Evolutionary conservation across 2,329 filamentous ascomycete species (phyloP).

Genomic region (Neofusicoccum sp.): DNA sequence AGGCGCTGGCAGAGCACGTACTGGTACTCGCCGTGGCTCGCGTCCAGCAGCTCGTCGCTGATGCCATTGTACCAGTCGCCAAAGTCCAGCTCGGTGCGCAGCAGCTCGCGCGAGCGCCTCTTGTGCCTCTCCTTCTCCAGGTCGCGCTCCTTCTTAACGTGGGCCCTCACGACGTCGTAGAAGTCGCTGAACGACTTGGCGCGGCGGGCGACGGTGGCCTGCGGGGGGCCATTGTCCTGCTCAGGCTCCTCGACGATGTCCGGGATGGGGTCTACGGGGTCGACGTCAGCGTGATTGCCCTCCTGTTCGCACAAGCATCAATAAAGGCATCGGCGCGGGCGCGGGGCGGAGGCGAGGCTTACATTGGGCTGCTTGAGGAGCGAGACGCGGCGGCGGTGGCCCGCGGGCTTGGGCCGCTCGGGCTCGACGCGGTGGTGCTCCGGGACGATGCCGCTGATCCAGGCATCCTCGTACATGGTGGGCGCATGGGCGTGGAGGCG

Average conservation of each 20-base stretch:
- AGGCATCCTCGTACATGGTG: constrained; percentile 77
- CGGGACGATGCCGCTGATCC: constrained; percentile 72
- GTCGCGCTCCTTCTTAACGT: constrained; percentile 53
- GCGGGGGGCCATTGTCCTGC: constrained; percentile 59
- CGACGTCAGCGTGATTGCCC: constrained; percentile 53
- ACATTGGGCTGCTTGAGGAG: constrained; percentile 58
- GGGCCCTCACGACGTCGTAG: constrained; percentile 61
- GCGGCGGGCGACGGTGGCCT: constrained; percentile 63
- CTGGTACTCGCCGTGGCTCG: constrained; percentile 83
- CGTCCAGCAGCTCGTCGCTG: constrained; percentile 69
- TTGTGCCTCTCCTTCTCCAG: constrained; percentile 42
- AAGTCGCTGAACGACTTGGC: constrained; percentile 79
- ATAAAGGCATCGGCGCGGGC: constrained; percentile 42
- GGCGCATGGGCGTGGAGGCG: constrained; percentile 22
- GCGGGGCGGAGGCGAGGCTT: constrained; percentile 37
- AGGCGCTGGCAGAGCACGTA: constrained; percentile 44
- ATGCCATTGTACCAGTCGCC: constrained; percentile 58
- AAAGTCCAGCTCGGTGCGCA: constrained; percentile 61
- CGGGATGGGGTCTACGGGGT: constrained; percentile 56
- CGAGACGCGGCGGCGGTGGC: constrained; percentile 65
- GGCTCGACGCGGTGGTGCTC: constrained; percentile 48
- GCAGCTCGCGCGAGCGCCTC: constrained; percentile 39
- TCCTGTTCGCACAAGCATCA: constrained; percentile 50
- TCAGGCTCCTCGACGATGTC: constrained; percentile 59
- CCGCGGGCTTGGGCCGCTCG: constrained; percentile 50